Evolutionary conservation across 768 basidiomycete genomes (phyloP).

Genomic region (Austroboletus festivus): DNA sequence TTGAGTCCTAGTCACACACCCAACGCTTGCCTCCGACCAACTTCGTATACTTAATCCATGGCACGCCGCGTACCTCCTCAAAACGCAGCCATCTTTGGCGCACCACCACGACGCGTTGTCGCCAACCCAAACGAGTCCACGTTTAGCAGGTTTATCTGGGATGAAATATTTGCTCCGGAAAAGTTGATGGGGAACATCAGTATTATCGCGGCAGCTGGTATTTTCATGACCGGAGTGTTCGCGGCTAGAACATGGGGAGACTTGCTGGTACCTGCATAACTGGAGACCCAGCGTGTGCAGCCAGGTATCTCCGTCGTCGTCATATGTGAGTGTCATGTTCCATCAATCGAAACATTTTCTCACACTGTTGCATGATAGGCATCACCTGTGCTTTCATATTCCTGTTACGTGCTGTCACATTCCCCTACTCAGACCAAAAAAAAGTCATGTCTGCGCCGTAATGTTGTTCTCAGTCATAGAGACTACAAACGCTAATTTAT

Average conservation of each 20-base stretch:
- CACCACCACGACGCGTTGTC: slow-evolving; percentile 37
- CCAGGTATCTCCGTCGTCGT: too few relatives aligned
- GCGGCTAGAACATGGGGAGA: slow-evolving; percentile 77
- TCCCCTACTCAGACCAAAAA: slow-evolving; percentile 11
- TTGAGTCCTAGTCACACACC: neutral
- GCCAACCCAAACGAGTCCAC: slow-evolving; percentile 61
- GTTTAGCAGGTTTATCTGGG: slow-evolving; percentile 53
- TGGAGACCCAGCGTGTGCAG: neutral
- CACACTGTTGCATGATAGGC: too few relatives aligned
- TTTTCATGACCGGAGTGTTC: slow-evolving; percentile 71
- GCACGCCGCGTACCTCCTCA: slow-evolving; percentile 66
- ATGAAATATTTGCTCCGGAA: slow-evolving; percentile 69
- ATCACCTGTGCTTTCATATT: slow-evolving; percentile 1
- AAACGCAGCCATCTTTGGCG: slow-evolving; percentile 49
- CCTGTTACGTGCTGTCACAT: neutral
- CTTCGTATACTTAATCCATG: slow-evolving; percentile 34
- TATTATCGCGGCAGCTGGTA: slow-evolving; percentile 57
- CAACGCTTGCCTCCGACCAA: slow-evolving; percentile 2
- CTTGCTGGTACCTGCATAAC: slow-evolving; percentile 62
- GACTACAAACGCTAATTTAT: slow-evolving; percentile 16
- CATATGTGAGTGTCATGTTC: neutral
- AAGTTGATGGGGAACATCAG: slow-evolving; percentile 74
- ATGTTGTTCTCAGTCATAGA: slow-evolving; percentile 17
- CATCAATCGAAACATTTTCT: neutral
- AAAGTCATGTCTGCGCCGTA: slow-evolving; percentile 18